Base-by-base conservation (phyloP, 2,329 filamentous ascomycete genomes). In the Pseudocercospora musae region DNA sequence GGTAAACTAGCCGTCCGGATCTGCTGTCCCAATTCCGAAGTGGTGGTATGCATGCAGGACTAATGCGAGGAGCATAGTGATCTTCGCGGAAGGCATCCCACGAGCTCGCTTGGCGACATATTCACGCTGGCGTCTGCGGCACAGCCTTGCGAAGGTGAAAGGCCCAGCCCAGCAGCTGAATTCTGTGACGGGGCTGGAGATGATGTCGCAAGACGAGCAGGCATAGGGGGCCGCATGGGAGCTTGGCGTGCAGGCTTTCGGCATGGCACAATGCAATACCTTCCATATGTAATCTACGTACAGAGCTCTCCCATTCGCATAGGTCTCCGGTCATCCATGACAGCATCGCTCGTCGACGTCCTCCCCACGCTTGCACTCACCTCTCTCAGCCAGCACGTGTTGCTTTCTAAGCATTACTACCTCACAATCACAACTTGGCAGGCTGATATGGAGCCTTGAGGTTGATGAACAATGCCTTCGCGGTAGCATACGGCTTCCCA, bases 381-480 rank as follows among this genome's bases (percentile, higher is more conserved):
- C 29, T 31, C 11, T 33, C 37, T 40, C 37, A 40, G 15, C 20
- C 20, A 48, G 10, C n/a, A 10, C 20, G 11, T 48, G 5, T n/a
- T 18, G 18, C 44, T 25, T 48, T 21, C 9, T 11, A 3, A 21
- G 53, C 13, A 42, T 27, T 4, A 37, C 8, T 27, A 10, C 44
- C n/a, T n/a, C 21, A 23, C 13, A 18, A 40, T 49, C 21, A 59
- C 57, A 59, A 23, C 18, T 50, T 44, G 4, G 48, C 55, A 6
- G 25, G 48, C 42, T 58, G 11, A 15, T 7, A 42, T 29, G 31
- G 25, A 48, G 48, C 8, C 48, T 52, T 52, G 23, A 52, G 57
- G 37, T 58, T 59, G 40, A 69, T 58, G 46, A 69, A 70, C 40
- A 72, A 59, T 21, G 65, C 62, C 48, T 63, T 68, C 15, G 52